Base-by-base conservation (phyloP, 208 protist species). In the Naegleria lovaniensis region DNA sequence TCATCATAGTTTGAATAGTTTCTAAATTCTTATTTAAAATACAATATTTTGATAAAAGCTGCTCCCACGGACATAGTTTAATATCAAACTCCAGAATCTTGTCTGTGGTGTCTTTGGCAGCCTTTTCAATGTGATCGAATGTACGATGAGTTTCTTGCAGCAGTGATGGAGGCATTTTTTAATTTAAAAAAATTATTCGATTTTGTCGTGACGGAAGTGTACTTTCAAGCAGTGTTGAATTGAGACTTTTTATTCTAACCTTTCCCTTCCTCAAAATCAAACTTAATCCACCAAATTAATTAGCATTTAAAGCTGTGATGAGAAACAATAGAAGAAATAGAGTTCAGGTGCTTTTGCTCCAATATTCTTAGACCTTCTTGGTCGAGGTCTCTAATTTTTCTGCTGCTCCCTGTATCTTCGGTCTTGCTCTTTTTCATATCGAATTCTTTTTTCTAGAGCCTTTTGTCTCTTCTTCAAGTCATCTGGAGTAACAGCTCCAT, bases 381-480 rank as follows among this genome's bases (percentile, higher is more conserved):
- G n/a, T 91, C 99, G 58, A 75, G 58, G 4, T 75, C 58, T 4
- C 25, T 75, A 75, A n/a, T 75, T 29, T n/a, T 75, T 75, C 13
- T 75, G 13, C 25, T 79, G 67, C n/a, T 79, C 67, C 36, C 67
- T 79, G 29, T 15, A 79, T 79, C 67, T 29, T 36, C 29, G 25
- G 25, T 29, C 67, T 79, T 79, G 67, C n/a, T 79, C 67, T n/a
- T 36, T 79, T 36, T 79, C 67, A 36, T 36, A 13, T 9, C n/a
- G 0, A 15, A 79, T 36, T 33, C n/a, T 79, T 9, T 36, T 79
- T 79, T 79, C 67, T 13, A 79, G 1, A 29, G 0, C 25, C 29
- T 79, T 79, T 79, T 79, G 29, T 79, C 67, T 79, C 36, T 33
- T 36, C 67, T 33, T 79, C 7, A 79, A 33, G 5, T 36, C 6